phyloP scores from a whole-genome alignment of 192 early-diverging fungal genomes.

The Backusella luteola region DNA sequence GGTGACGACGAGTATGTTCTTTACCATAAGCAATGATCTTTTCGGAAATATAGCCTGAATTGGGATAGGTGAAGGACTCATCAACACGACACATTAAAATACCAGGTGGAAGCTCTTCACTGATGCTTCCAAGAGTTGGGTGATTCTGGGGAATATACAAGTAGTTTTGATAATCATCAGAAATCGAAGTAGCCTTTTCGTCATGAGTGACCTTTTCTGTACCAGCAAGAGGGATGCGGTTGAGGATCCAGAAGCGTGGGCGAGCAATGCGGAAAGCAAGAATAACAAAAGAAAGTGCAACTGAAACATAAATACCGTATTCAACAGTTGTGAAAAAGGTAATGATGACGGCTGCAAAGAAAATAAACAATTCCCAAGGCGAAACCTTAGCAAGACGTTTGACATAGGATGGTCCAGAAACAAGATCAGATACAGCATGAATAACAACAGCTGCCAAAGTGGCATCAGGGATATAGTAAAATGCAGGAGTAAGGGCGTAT shows the following conservation, averaged over 20 bases:
- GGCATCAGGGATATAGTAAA: slow-evolving; percentile 87
- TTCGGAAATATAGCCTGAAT: slow-evolving; percentile 59
- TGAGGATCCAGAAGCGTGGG: slow-evolving; percentile 56
- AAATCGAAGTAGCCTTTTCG: not conserved
- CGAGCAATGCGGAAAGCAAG: slow-evolving; percentile 79
- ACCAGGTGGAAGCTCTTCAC: slow-evolving; percentile 48
- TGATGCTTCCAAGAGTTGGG: slow-evolving; percentile 29
- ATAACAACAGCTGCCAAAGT: slow-evolving; percentile 88
- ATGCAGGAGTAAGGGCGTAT: slow-evolving; percentile 77
- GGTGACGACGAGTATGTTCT: slow-evolving; percentile 21
- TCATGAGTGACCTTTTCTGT: not conserved
- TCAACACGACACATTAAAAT: slow-evolving; percentile 77
- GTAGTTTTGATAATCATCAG: slow-evolving; percentile 17
- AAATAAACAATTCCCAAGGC: slow-evolving; percentile 54
- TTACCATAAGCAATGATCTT: slow-evolving; percentile 47
- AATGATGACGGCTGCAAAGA: slow-evolving; percentile 51
- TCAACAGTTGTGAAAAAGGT: slow-evolving; percentile 63
- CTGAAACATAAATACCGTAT: slow-evolving; percentile 75
- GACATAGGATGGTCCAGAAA: slow-evolving; percentile 60
- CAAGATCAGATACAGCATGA: slow-evolving; percentile 78
- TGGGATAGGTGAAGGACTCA: slow-evolving; percentile 75
- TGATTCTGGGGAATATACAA: slow-evolving; percentile 31
- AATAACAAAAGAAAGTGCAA: slow-evolving; percentile 68
- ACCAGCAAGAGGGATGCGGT: slow-evolving; percentile 31
- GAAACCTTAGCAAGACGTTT: slow-evolving; percentile 53